Percentiles rank a stretch among this genome's conserved stretches.
phyloP scores from a whole-genome alignment of 306 rosid species.

The Clitoria ternatea region DNA sequence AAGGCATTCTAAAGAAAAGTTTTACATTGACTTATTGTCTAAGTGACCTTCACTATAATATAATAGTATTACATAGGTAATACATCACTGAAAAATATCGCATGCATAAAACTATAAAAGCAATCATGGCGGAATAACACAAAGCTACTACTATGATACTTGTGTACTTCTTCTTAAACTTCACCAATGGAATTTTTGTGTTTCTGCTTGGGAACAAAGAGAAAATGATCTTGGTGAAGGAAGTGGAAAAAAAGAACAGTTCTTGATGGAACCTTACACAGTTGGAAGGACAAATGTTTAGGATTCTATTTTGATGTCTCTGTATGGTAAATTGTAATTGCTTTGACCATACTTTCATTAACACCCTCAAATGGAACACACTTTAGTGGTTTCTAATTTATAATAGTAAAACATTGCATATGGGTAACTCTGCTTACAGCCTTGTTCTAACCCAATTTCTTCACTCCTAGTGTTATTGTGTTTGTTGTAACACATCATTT shows the following conservation, averaged over 20 bases:
- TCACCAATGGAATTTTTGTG: not conserved
- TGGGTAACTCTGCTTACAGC: conserved; percentile 49
- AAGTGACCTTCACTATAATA: no score
- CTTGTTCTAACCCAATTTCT: conserved; percentile 33
- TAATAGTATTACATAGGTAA: not conserved
- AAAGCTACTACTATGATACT: not conserved
- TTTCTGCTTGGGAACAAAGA: conserved; percentile 56
- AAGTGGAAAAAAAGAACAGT: conserved; percentile 78
- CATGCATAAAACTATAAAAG: not conserved
- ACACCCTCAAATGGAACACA: conserved; percentile 55
- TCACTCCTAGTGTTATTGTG: conserved; percentile 34
- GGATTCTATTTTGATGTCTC: conserved; percentile 86
- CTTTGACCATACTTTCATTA: conserved; percentile 58
- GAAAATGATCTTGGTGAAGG: conserved; percentile 77
- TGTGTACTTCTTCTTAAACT: conserved; percentile 9
- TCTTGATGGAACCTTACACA: conserved; percentile 73
- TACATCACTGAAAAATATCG: not conserved
- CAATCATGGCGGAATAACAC: not conserved
- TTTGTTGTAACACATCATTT: conserved; percentile 29
- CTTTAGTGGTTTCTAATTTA: conserved; percentile 31
- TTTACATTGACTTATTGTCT: no score
- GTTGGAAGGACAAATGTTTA: conserved; percentile 79
- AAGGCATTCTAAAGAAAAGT: no score
- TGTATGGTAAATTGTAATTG: conserved; percentile 66
- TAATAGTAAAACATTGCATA: conserved; percentile 88